Evolutionary conservation across 306 rosid genomes (phyloP).

Genomic region (Dicorynia guianensis): DNA sequence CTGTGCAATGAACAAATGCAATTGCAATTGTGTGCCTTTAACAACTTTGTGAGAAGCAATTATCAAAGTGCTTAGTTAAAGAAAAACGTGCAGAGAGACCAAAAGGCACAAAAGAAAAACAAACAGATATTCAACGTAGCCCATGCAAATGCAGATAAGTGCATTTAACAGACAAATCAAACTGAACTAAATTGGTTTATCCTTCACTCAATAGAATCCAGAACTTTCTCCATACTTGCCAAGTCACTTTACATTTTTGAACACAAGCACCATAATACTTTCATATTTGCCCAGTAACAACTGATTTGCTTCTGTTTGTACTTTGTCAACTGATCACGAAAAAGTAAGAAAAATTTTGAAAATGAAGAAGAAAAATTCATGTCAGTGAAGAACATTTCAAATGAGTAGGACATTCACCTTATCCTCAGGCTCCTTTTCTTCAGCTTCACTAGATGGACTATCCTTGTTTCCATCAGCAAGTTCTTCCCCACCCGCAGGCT

Average conservation of each 20-base stretch:
- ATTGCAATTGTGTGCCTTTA: no score
- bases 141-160: not conserved
- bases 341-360: not conserved
- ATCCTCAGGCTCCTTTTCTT: slow-evolving; percentile 87
- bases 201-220: not conserved
- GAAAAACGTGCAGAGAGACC: not conserved
- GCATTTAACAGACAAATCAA: not conserved
- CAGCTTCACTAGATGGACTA: slow-evolving; percentile 60
- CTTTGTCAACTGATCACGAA: not conserved
- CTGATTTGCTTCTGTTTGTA: not conserved
- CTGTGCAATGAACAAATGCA: no score
- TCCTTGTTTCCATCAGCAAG: slow-evolving; percentile 76
- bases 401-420: slow-evolving; percentile 57
- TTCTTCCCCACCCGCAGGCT: slow-evolving; percentile 63
- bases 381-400: not conserved
- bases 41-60: not conserved
- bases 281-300: not conserved
- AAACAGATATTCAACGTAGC: not conserved
- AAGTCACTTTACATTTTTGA: not conserved
- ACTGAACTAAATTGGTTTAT: not conserved
- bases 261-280: not conserved
- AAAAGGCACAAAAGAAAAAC: not conserved
- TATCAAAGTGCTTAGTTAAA: not conserved
- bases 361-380: not conserved
- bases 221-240: not conserved